These are phyloP conservation scores for Solanum gracilifrons DNA, from an alignment of 257 asterid genomes.

Conservation along the genomic window DNA sequence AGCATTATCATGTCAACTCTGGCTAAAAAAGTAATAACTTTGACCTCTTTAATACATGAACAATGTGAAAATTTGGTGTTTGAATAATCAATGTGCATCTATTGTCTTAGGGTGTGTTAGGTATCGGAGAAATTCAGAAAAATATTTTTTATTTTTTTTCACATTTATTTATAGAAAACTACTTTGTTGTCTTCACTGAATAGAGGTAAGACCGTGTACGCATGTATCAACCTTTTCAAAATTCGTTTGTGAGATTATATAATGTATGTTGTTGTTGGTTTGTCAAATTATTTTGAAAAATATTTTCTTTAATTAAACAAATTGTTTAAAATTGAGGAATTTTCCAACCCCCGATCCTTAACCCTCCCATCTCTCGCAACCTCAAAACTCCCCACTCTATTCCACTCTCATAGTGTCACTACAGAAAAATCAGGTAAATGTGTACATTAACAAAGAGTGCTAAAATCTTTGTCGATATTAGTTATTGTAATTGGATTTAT, in stretches of 20 bases:
- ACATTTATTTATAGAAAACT: not conserved
- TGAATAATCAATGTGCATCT: slow-evolving; percentile 21
- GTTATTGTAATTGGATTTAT: no score
- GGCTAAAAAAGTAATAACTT: not conserved
- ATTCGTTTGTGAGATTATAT: not conserved
- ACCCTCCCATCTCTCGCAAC: not conserved
- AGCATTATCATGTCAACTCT: not conserved
- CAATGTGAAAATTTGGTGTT: not conserved
- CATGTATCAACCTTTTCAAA: not conserved
- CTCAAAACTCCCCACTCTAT: not conserved
- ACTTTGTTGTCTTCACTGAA: not conserved
- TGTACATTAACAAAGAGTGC: not conserved
- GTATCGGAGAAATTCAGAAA: not conserved
- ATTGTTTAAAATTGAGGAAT: not conserved
- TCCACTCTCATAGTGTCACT: not conserved
- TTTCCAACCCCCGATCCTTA: not conserved
- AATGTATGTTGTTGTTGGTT: rapidly evolving
- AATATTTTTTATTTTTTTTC: not conserved
- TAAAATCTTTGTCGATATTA: not conserved
- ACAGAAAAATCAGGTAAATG: no score
- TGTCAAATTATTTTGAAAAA: not conserved
- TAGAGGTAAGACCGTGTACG: not conserved
- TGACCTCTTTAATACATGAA: slow-evolving; percentile 7
- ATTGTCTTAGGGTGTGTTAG: not conserved
- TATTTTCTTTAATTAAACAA: not conserved